A percentile compares a stretch with the other conserved stretches of the same genome.
Evolutionary conservation across 108 stramenopile species (phyloP).

Genomic region (Asterionellopsis glacialis): DNA sequence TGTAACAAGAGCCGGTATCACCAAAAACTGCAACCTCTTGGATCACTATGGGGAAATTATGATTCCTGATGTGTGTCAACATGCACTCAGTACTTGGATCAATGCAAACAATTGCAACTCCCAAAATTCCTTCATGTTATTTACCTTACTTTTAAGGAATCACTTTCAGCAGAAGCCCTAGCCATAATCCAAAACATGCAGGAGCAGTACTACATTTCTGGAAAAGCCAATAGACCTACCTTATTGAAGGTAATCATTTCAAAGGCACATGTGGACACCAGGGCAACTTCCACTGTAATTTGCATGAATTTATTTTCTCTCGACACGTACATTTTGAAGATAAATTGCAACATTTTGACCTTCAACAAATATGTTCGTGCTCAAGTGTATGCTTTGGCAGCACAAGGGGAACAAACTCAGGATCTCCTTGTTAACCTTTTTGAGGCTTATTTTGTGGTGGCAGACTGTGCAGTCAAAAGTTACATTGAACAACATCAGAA

Average conservation of each 20-base stretch:
- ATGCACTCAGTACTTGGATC: background rate
- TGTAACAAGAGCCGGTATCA: too few species aligned
- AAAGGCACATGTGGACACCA: too few species aligned
- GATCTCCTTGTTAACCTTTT: too few species aligned
- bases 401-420: constrained; percentile 11
- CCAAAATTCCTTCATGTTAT: too few species aligned
- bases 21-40: background rate
- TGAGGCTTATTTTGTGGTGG: constrained; percentile 11
- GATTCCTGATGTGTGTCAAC: background rate
- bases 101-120: background rate
- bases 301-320: too few species aligned
- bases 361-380: too few species aligned
- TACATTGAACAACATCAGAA: constrained; percentile 8
- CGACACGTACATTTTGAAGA: too few species aligned
- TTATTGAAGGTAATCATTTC: too few species aligned
- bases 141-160: constrained; percentile 11
- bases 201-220: constrained; percentile 4
- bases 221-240: too few species aligned
- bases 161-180: constrained; percentile 19
- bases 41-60: constrained; percentile 9
- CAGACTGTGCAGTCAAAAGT: constrained; percentile 9
- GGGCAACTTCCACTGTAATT: too few species aligned
- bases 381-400: constrained; percentile 4
- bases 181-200: too few species aligned
- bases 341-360: too few species aligned